These are phyloP conservation scores for Pythium plurisporium DNA, from an alignment of 352 stramenopile genomes.

Conservation along the genomic window DNA sequence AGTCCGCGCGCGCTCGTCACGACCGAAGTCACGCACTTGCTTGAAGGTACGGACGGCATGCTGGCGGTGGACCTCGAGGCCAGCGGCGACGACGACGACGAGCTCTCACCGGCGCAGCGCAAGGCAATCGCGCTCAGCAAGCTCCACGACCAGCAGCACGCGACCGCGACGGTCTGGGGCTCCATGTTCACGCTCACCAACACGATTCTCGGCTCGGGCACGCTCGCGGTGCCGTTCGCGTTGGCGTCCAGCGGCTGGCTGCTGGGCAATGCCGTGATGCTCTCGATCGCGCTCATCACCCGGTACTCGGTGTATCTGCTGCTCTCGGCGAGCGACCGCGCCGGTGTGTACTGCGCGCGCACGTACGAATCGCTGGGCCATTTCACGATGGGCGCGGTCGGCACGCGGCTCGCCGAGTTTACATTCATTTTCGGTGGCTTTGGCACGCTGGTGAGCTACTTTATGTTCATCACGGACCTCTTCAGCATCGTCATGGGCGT, in stretches of 20 bases:
- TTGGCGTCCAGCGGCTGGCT: slow-evolving; percentile 71
- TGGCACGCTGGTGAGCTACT: slow-evolving; percentile 74
- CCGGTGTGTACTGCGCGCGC: slow-evolving; percentile 52
- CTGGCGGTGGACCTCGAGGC: slow-evolving; percentile 3
- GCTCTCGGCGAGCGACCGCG: slow-evolving; percentile 55
- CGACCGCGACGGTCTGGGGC: slow-evolving; percentile 49
- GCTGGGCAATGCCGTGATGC: slow-evolving; percentile 60
- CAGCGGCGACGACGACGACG: background rate
- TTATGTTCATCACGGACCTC: slow-evolving; percentile 79
- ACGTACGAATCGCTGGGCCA: slow-evolving; percentile 76
- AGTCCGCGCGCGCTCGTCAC: slow-evolving; percentile 31
- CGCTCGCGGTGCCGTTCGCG: slow-evolving; percentile 64
- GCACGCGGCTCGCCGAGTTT: slow-evolving; percentile 64
- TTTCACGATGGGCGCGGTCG: slow-evolving; percentile 60
- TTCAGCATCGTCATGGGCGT: slow-evolving; percentile 44
- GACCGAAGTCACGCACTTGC: slow-evolving; percentile 28
- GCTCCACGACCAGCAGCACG: slow-evolving; percentile 22
- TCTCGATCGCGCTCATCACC: slow-evolving; percentile 65
- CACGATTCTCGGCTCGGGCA: slow-evolving; percentile 71
- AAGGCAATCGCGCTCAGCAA: slow-evolving; percentile 13
- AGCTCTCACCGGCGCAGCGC: slow-evolving; percentile 13
- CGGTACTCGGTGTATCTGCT: slow-evolving; percentile 73
- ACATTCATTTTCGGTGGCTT: slow-evolving; percentile 85
- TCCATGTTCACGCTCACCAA: slow-evolving; percentile 76
- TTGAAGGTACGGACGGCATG: slow-evolving; percentile 21